Base-by-base conservation (phyloP, 495 filamentous ascomycete genomes). In the Aspergillus campestris region DNA sequence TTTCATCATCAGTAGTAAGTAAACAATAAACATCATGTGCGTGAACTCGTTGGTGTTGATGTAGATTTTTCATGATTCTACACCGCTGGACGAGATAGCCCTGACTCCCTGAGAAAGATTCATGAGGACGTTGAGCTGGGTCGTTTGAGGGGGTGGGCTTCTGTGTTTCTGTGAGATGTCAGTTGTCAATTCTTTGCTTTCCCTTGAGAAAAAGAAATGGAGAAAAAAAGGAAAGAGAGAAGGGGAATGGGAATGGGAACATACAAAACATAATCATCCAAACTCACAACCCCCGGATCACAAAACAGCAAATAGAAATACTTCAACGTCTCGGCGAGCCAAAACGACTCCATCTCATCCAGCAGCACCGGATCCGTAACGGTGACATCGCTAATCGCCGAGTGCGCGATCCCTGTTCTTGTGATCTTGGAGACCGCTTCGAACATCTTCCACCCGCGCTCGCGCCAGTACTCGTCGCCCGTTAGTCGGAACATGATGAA, bases 401-500 rank as follows among this genome's bases (percentile, higher is more conserved):
- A 81, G 56, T 87, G 79, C 12, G 82, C 89, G 37, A 75, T 65
- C 28, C 78, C 72, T 4, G 86, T 81, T 9, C 64, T 69, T 9
- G 87, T 91, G 47, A 81, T 64, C 45, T 73, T 72, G 28, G 80
- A 66, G 50, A 94, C 75, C 7, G 87, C 75, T 56, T 83, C 65
- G 59, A 89, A 95, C 89, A 95, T 95, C 40, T 79, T 75, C 89
- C 89, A 95, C 13, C 89, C 89, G 52, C 86, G 85, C 45, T 85
- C 79, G 44, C 87, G 86, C 87, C 88, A 95, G 38, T 66, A 60
- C 0, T 74, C 61, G 44, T 92, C 85, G 42, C 87, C 89, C 0
- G 89, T 95, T 51, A 92, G 82, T 56, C 89, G 86, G 70, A 86
- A 94, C 84, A 95, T 88, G 70, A 94, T 89, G 75, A 88, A 95